Evolutionary conservation across 257 asterid genomes (phyloP).

Genomic region (Petunia secreta): DNA sequence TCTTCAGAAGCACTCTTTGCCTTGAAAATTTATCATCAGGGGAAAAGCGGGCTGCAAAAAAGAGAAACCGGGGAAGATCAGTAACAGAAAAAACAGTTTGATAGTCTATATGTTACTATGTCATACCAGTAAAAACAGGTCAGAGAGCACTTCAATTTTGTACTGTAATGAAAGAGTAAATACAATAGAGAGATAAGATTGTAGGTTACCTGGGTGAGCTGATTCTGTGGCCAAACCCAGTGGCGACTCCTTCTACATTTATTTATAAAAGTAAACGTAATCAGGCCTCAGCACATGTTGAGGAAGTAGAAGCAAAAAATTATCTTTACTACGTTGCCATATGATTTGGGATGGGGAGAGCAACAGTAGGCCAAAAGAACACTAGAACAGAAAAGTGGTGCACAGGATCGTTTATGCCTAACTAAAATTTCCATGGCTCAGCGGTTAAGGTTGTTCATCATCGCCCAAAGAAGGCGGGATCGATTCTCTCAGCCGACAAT

Average conservation of each 20-base stretch:
- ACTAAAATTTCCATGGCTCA: not conserved
- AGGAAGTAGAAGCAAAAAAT: not conserved
- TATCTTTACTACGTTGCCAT: not conserved
- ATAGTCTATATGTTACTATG: not conserved
- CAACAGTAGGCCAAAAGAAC: not conserved
- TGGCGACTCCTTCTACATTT: conserved; percentile 71
- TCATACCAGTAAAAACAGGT: not conserved
- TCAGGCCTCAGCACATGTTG: not conserved
- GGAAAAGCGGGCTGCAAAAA: conserved; percentile 78
- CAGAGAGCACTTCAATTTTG: not conserved
- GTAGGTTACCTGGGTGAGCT: conserved; percentile 81
- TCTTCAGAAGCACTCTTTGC: conserved; percentile 82
- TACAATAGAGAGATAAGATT: not conserved
- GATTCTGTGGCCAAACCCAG: conserved; percentile 70
- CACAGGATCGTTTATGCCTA: not conserved
- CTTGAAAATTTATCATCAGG: conserved; percentile 86
- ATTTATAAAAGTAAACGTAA: conserved; percentile 25
- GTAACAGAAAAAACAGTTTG: not conserved
- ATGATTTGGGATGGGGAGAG: not conserved
- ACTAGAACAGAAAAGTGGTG: not conserved
- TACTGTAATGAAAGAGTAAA: not conserved
- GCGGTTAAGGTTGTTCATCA: too few relatives aligned
- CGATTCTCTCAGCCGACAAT: too few relatives aligned
- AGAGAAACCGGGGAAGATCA: not conserved
- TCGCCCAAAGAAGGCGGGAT: too few relatives aligned